A percentile compares a stretch with the other conserved stretches of the same genome.
phyloP scores from a whole-genome alignment of 2,329 filamentous ascomycete genomes.

The Neurospora crassa region DNA sequence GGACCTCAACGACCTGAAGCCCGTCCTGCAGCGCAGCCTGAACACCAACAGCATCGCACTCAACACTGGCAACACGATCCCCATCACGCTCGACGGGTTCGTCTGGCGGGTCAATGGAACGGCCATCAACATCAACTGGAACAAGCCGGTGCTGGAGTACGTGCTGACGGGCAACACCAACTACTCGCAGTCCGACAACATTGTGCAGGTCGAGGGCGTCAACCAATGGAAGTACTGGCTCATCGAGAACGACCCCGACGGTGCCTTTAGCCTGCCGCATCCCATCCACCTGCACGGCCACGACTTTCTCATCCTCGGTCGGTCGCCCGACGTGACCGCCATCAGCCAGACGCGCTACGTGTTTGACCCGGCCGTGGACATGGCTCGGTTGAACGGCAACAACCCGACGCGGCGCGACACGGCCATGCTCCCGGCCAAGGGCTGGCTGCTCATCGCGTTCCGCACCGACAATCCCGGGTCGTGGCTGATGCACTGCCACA shows the following conservation, averaged over 20 bases:
- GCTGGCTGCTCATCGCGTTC: conserved; percentile 39
- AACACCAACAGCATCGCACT: conserved; percentile 13
- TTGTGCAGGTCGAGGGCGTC: conserved; percentile 17
- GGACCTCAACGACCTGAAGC: conserved; percentile 17
- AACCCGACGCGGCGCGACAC: conserved; percentile 41
- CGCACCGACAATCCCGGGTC: conserved; percentile 39
- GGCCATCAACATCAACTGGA: conserved; percentile 26
- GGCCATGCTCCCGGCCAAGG: conserved; percentile 31
- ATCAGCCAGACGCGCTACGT: conserved; percentile 9
- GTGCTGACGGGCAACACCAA: conserved; percentile 20
- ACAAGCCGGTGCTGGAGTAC: conserved; percentile 26
- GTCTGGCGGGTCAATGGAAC: conserved; percentile 21
- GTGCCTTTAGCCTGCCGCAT: conserved; percentile 17
- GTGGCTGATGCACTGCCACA: conserved; percentile 41
- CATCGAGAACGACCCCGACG: conserved; percentile 24
- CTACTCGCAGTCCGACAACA: conserved; percentile 19
- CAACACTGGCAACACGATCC: conserved; percentile 14
- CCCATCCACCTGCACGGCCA: conserved; percentile 26
- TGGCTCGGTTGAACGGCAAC: conserved; percentile 21
- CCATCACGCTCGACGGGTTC: conserved; percentile 16
- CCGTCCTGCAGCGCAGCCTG: conserved; percentile 18
- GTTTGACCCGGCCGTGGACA: conserved; percentile 22
- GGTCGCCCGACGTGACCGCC: conserved; percentile 16
- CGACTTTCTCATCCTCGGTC: conserved; percentile 25
- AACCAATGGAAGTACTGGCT: conserved; percentile 25